phyloP scores from a whole-genome alignment of 306 rosid species.

The Fragaria vesca region DNA sequence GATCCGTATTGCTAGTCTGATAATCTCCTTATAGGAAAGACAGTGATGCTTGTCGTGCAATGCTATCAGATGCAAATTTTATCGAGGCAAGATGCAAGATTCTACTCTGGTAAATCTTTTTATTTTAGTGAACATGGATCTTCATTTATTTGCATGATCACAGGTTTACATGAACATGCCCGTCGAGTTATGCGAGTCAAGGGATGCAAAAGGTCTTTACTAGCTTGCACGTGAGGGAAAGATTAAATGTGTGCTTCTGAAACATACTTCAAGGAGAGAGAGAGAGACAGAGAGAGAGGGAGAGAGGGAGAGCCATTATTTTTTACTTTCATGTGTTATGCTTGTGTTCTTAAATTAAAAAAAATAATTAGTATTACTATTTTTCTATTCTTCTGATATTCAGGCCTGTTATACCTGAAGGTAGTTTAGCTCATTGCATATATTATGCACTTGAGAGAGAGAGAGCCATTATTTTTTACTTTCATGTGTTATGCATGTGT shows the following conservation, averaged over 20 bases:
- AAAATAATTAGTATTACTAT: not conserved
- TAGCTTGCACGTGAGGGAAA: conserved; percentile 91
- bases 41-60: conserved; percentile 58
- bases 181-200: conserved; percentile 64
- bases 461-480: not conserved
- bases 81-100: conserved; percentile 72
- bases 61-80: conserved; percentile 60
- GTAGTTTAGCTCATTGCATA: not conserved
- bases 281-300: no score
- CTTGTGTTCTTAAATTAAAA: not conserved
- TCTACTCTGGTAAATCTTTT: conserved; percentile 11
- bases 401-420: not conserved
- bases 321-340: not conserved
- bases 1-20: no score
- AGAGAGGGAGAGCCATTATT: not conserved
- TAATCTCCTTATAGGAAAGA: no score
- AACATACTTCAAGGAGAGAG: conserved; percentile 5
- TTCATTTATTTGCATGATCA: conserved; percentile 6
- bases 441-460: not conserved
- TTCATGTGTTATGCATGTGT: not conserved
- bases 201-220: conserved; percentile 89
- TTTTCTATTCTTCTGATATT: not conserved
- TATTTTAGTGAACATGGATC: conserved; percentile 25
- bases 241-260: conserved; percentile 58
- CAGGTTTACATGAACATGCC: conserved; percentile 93